A percentile compares a stretch with the other conserved stretches of the same genome.
Conservation (phyloP, 108 stramenopile species). For the Mediolabrus comicus region DNA sequence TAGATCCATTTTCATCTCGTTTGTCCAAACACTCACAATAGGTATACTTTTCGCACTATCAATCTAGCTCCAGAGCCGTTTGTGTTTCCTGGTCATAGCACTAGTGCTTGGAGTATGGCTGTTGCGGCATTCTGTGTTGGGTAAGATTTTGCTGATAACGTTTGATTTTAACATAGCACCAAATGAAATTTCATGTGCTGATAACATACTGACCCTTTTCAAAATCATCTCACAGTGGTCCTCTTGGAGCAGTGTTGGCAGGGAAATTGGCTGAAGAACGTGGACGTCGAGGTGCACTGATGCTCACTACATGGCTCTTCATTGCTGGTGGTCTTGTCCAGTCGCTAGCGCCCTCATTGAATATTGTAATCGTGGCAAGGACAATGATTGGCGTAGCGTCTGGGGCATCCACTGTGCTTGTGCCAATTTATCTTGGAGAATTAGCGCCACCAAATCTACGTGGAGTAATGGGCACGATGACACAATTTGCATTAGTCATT, state of each 20-base stretch:
- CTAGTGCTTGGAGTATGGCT: constrained; percentile 75
- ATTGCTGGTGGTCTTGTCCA: constrained; percentile 76
- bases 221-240: constrained; percentile 49
- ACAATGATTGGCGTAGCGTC: constrained; percentile 91
- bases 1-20: too few species aligned
- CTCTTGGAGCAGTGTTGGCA: constrained; percentile 69
- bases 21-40: too few species aligned
- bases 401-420: constrained; percentile 87
- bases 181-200: too few species aligned
- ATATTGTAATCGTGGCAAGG: constrained; percentile 75
- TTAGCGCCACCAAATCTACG: constrained; percentile 91
- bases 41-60: too few species aligned
- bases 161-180: too few species aligned
- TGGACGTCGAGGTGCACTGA: constrained; percentile 76
- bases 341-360: constrained; percentile 71
- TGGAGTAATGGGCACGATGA: constrained; percentile 93
- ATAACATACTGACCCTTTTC: too few species aligned
- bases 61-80: constrained; percentile 74
- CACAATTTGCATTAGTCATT: constrained; percentile 93
- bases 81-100: constrained; percentile 83
- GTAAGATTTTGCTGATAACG: background rate
- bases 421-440: constrained; percentile 95
- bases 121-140: constrained; percentile 83
- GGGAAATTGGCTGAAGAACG: constrained; percentile 67
- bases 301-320: constrained; percentile 74